Evolutionary conservation across 768 basidiomycete species (phyloP).

Genomic region (Mycena crocata): DNA sequence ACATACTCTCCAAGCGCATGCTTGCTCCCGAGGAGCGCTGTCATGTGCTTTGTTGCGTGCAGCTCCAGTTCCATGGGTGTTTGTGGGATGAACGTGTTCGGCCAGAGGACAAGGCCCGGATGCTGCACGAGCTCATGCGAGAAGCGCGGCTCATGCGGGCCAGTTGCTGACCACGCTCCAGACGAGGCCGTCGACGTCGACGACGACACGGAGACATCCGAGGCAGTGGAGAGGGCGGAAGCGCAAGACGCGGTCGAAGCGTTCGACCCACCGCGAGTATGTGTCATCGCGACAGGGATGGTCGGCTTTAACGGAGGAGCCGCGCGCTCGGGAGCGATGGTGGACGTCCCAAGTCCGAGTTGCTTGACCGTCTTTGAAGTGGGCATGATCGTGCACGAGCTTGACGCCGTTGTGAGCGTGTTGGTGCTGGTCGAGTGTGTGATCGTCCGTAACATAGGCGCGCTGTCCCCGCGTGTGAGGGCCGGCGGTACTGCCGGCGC

Average conservation of each 20-base stretch:
- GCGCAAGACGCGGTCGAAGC: constrained; percentile 22
- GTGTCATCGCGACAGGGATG: background rate
- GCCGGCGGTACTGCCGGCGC: constrained; percentile 15
- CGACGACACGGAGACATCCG: constrained; percentile 3
- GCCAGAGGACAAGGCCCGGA: constrained; percentile 72
- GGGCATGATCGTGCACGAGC: constrained; percentile 21
- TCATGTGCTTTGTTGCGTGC: constrained; percentile 78
- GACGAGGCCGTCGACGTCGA: constrained; percentile 13
- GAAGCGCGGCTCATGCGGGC: background rate
- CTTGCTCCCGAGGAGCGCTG: constrained; percentile 72
- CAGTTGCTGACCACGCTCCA: constrained; percentile 15
- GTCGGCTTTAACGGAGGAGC: background rate
- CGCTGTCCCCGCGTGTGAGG: constrained; percentile 2
- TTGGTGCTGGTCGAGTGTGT: constrained; percentile 7
- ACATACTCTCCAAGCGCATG: constrained; percentile 66
- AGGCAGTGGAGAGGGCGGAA: constrained; percentile 10
- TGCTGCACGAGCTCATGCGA: constrained; percentile 18
- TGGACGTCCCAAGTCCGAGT: background rate
- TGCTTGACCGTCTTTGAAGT: constrained; percentile 26
- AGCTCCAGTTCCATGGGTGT: constrained; percentile 73
- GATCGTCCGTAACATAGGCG: no score
- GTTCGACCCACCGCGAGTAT: constrained; percentile 27
- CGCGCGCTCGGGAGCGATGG: background rate
- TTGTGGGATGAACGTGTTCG: constrained; percentile 69
- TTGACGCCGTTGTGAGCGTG: constrained; percentile 28